Conservation (phyloP, 305 asterid species). For the Salvia sclarea region DNA sequence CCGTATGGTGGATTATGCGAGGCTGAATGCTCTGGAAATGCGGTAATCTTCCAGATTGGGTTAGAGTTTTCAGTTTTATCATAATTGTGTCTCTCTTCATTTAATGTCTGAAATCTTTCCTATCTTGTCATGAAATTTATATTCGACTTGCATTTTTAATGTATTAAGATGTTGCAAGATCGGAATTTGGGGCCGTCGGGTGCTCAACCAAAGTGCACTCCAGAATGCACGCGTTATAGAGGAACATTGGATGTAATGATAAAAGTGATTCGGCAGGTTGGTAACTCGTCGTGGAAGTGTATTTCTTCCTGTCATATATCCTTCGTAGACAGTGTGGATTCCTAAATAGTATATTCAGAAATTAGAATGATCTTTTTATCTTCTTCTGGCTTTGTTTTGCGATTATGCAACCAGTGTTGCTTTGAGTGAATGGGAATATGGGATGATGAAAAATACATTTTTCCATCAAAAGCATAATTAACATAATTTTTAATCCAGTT, state of each 20-base stretch:
- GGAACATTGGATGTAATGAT: constrained; percentile 76
- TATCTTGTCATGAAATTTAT: not conserved
- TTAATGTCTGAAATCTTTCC: not conserved
- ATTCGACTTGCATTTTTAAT: constrained; percentile 2
- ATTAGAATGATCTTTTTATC: not conserved
- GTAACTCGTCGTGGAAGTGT: constrained; percentile 31
- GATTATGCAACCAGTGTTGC: not conserved
- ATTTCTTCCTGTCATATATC: not conserved
- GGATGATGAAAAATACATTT: not conserved
- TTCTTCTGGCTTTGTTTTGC: not conserved
- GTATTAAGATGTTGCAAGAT: constrained; percentile 54
- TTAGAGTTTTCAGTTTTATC: not conserved
- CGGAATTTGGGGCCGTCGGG: constrained; percentile 42
- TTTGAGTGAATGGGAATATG: not conserved
- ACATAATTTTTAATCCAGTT: not conserved
- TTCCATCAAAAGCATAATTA: constrained; percentile 10
- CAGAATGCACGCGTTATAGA: constrained; percentile 58
- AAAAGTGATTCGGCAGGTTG: constrained; percentile 75
- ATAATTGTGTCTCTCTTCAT: not conserved
- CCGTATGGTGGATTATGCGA: constrained; percentile 48
- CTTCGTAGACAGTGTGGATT: not conserved
- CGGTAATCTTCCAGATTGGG: constrained; percentile 39
- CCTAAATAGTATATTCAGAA: not conserved
- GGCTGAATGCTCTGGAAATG: constrained; percentile 41
- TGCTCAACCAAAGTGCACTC: constrained; percentile 48